These are phyloP conservation scores for Hyaloperonospora arabidopsidis DNA, from an alignment of 352 stramenopile species.

Conservation along the genomic window DNA sequence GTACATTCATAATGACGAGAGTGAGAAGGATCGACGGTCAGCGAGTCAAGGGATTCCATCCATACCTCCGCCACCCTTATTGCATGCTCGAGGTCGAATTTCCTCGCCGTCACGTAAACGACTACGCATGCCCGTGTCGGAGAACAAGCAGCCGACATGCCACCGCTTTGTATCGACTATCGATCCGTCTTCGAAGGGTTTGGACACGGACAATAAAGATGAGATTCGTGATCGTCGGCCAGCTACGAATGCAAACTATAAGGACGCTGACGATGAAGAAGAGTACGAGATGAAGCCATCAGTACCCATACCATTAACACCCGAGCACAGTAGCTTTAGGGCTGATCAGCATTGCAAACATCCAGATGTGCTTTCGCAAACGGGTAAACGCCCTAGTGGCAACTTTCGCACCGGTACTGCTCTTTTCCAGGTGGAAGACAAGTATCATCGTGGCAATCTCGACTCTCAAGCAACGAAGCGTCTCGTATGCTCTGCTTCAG, in stretches of 20 bases:
- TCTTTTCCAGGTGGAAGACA: constrained; percentile 34
- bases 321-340: constrained; percentile 4
- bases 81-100: constrained; percentile 13
- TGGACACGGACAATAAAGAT: constrained; percentile 11
- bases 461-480: constrained; percentile 12
- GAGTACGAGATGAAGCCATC: constrained; percentile 41
- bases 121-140: constrained; percentile 21
- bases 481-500: constrained; percentile 5
- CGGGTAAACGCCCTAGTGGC: constrained; percentile 34
- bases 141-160: constrained; percentile 1
- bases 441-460: background rate
- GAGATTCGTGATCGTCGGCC: constrained; percentile 15
- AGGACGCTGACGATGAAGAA: constrained; percentile 18
- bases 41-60: constrained; percentile 14
- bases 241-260: constrained; percentile 9
- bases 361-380: constrained; percentile 13
- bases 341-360: constrained; percentile 7
- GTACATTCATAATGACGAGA: constrained; percentile 6
- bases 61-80: constrained; percentile 7
- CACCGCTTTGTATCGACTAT: constrained; percentile 3
- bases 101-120: constrained; percentile 28
- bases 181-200: constrained; percentile 9
- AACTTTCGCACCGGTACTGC: constrained; percentile 46
- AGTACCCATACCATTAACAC: constrained; percentile 8
- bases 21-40: constrained; percentile 6